Evolutionary conservation across 352 stramenopile genomes (phyloP).

Genomic region (Pythium chondricola): DNA sequence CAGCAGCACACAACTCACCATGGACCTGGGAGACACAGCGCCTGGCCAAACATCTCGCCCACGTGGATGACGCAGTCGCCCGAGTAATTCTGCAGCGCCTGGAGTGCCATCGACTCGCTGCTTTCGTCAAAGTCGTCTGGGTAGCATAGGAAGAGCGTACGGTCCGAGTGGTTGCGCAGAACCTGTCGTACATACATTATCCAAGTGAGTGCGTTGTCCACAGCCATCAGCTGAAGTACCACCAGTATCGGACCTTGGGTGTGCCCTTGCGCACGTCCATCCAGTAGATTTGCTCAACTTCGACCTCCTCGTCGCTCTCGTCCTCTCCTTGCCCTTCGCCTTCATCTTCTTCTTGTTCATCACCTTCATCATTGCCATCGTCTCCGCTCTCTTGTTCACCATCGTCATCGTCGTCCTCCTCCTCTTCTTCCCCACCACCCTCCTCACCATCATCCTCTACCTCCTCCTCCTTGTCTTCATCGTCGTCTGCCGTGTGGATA

Average conservation of each 20-base stretch:
- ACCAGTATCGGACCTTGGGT: too few species aligned
- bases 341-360: constrained; percentile 15
- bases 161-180: constrained; percentile 67
- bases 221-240: too few species aligned
- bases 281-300: constrained; percentile 82
- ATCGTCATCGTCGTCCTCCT: constrained; percentile 26
- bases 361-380: constrained; percentile 18
- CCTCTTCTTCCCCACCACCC: constrained; percentile 18
- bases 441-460: constrained; percentile 14
- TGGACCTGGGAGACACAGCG: constrained; percentile 80
- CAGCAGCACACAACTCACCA: too few species aligned
- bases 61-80: constrained; percentile 92
- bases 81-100: constrained; percentile 88
- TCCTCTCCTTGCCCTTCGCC: constrained; percentile 5
- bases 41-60: constrained; percentile 90
- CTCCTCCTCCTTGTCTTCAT: constrained; percentile 21
- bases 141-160: constrained; percentile 92
- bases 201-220: too few species aligned
- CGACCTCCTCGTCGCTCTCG: constrained; percentile 51
- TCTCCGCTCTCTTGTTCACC: constrained; percentile 20
- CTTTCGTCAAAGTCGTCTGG: constrained; percentile 89
- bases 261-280: constrained; percentile 74
- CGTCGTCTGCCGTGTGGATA: constrained; percentile 56
- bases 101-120: constrained; percentile 84
- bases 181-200: too few species aligned